phyloP scores from a whole-genome alignment of 2,329 filamentous ascomycete species.

The Claviceps fusiformis region DNA sequence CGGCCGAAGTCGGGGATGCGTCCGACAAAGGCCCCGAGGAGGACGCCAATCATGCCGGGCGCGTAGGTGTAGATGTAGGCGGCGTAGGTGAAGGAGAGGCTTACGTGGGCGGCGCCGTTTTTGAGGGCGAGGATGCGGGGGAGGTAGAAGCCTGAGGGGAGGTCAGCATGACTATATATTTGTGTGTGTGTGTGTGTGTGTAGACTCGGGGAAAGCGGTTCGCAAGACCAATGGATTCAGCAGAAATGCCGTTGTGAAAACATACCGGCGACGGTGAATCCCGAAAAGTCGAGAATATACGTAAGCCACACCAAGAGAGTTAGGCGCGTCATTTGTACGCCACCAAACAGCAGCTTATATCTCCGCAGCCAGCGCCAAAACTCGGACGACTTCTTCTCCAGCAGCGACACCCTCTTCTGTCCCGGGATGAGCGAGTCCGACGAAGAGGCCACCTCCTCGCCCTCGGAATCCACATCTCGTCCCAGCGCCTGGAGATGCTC shows the following conservation, averaged over 20 bases:
- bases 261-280: slow-evolving; percentile 24
- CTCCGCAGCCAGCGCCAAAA: slow-evolving; percentile 9
- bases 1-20: slow-evolving; percentile 24
- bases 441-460: slow-evolving; percentile 1
- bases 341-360: slow-evolving; percentile 21
- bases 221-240: no score
- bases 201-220: no score
- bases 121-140: slow-evolving; percentile 38
- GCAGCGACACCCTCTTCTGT: not conserved
- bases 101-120: slow-evolving; percentile 29
- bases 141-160: slow-evolving; percentile 24
- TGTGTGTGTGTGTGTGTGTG: no score
- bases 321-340: slow-evolving; percentile 19
- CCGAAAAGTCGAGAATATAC: slow-evolving; percentile 25
- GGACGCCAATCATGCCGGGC: slow-evolving; percentile 36
- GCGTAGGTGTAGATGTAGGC: slow-evolving; percentile 41
- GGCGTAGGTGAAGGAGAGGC: slow-evolving; percentile 33
- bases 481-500: slow-evolving; percentile 21
- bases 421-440: not conserved
- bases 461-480: not conserved
- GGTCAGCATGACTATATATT: no score
- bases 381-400: not conserved
- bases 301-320: slow-evolving; percentile 24
- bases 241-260: not conserved
- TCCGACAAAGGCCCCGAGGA: slow-evolving; percentile 30